These are phyloP conservation scores for Tulasnella sp. DNA, from an alignment of 768 basidiomycete genomes.

Conservation along the genomic window DNA sequence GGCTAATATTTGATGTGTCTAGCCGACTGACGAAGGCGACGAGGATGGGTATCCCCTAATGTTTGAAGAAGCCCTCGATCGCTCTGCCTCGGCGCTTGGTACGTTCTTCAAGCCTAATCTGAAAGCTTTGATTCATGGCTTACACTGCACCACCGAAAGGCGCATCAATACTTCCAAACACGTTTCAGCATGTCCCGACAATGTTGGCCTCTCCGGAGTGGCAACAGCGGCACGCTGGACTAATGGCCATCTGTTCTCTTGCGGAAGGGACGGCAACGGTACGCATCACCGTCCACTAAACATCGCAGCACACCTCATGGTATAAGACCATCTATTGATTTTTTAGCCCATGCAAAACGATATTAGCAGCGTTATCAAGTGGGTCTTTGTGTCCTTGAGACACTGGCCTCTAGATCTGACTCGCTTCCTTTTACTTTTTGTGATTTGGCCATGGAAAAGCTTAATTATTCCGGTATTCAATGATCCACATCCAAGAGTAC, in stretches of 20 bases:
- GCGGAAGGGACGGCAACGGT: conserved; percentile 75
- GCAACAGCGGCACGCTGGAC: conserved; percentile 71
- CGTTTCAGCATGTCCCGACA: conserved; percentile 72
- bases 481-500: conserved; percentile 64
- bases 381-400: conserved; percentile 22
- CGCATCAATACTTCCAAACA: conserved; percentile 63
- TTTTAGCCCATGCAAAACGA: conserved; percentile 65
- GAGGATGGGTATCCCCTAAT: conserved; percentile 53
- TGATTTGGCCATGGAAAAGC: conserved; percentile 33
- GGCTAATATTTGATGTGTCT: background rate
- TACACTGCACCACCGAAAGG: conserved; percentile 27
- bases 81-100: conserved; percentile 61
- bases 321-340: background rate
- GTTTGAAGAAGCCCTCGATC: conserved; percentile 75
- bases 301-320: too few relatives aligned
- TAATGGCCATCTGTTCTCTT: conserved; percentile 79
- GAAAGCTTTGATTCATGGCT: background rate
- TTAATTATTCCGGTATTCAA: conserved; percentile 66
- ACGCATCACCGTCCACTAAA: conserved; percentile 6
- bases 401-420: too few relatives aligned
- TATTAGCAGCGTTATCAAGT: conserved; percentile 74
- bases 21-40: conserved; percentile 40
- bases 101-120: background rate
- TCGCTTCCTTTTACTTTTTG: too few relatives aligned
- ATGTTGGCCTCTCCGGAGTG: conserved; percentile 78